Evolutionary conservation across 192 early-diverging fungal genomes (phyloP), one percentile per base, ranked within the genome.

Genomic region (Pilaira anomala): DNA sequence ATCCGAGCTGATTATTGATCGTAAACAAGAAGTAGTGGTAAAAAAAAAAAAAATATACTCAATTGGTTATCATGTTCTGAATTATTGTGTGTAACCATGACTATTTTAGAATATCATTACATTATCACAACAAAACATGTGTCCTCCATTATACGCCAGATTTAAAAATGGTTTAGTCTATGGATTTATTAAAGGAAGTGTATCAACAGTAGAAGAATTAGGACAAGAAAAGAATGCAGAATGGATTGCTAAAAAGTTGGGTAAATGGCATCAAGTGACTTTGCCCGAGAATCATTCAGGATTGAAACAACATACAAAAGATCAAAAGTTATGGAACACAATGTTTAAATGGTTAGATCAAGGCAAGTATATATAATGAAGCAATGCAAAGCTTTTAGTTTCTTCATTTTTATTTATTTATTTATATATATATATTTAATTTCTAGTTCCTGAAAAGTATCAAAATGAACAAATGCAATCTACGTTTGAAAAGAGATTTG

Each of bases 151-250:
- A 0, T 90, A 93, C 70, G 93, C 87, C 18, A 82, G 87, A 24
- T 96, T 98, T 73, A 71, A 79, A n/a, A 96, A 96, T 75, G 96
- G 96, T 5, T 68, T 98, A 2, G 87, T 95, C 21, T 96, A 98
- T 73, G 96, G 96, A 3, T 98, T 75, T 58, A 83, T 94, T 22
- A 77, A 84, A 8, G 93, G 94, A 4, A 76, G 75, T 9, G 86
- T 89, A 0, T 86, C 88, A 61, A 75, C 78, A 52, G 85, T 88
- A 19, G 75, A 83, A 2, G 88, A 93, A 41, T 90, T 98, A 90
- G 67, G 86, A 14, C 80, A 87, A 63, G 74, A 78, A 5, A 78
- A 85, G 69, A 90, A 85, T 72, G 86, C 89, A 19, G 57, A 73
- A 11, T 83, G 95, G 54, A 87, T 96, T 42, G 93, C 96, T 24